Evolutionary conservation across 1,139 yeast species (phyloP), one percentile per base, ranked within the genome.

Genomic region (Debaryomyces psychrophilus): DNA sequence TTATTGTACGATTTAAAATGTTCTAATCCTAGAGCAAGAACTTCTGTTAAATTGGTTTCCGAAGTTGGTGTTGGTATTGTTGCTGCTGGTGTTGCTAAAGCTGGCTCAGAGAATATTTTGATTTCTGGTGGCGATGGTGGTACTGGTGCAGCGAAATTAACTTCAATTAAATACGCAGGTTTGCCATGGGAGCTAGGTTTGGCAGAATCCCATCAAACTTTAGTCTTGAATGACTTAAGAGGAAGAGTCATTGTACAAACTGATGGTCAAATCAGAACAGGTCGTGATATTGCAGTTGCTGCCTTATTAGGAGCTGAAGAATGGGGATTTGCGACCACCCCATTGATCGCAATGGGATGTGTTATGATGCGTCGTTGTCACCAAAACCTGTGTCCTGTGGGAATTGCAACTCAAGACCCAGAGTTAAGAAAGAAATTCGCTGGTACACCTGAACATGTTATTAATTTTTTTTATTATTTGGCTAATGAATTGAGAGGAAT

Each of bases 111-210:
- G 65, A 96, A 92, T 67, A 87, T 93, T 60, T 79, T 92, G 64
- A 89, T 93, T 57, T 88, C 97, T 51, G 98, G 98, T 61, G 97
- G 95, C 65, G 98, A 92, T 69, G 99, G 99, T 82, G 99, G 99
- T 77, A 93, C 99, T 52, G 99, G 99, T 85, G 98, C 98, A 48
- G 93, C 97, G 48, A 84, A 95, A 68, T 89, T 95, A 89, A 92
- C 98, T 26, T 93, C 97, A 62, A 90, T 93, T 67, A 92, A 92
- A 68, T 85, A 90, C 65, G 97, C 99, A 45, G 98, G 98, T 70
- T 79, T 93, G 57, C 98, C 99, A 44, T 93, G 99, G 99, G 99
- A 93, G 71, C 80, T 93, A 58, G 99, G 99, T 64, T 81, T 93
- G 57, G 98, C 98, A 47, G 99, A 93, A 74, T 88, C 98, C 18